Evolutionary conservation across 495 filamentous ascomycete species (phyloP), one percentile per base, ranked within the genome.

Genomic region (Astrothelium subdiscretum): DNA sequence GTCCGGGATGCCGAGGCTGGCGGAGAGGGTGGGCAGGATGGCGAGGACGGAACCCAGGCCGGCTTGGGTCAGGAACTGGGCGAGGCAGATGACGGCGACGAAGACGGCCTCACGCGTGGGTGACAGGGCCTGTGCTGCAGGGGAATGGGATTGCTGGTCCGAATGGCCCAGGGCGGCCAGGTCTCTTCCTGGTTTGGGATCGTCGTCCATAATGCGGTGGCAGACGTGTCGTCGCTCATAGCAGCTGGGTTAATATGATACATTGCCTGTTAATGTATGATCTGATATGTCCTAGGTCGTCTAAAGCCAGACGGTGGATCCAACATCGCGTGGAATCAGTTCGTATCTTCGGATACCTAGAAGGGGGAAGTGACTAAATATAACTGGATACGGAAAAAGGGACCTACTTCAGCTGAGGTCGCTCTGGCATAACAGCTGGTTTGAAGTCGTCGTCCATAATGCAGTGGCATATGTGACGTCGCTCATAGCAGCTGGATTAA

Each of bases 61-160:
- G 42, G 59, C 59, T 24, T 66, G 64, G 4, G 64, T 66, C 18
- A 38, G 4, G 61, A 66, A 63, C 32, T 66, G 64, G 12, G 64
- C 51, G 13, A 66, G 61, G 58, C 38, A 54, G 60, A 66, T 61
- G 61, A 66, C 51, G 40, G 31, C 61, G 4, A 66, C 42, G 26
- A 66, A 51, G 4, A 66, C 31, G 11, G 63, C 24, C 35, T 66
- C 64, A 8, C 64, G 60, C 22, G 48, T 24, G 12, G 48, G 48
- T 12, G 48, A 54, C 6, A 54, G 48, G 20, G n/a, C 2, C 3
- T 4, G 48, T 54, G 48, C 48, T 54, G 48, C 48, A 1, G 48
- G 48, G 29, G 48, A 24, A 20, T 8, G 48, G n/a, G 48, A 54
- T 54, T 26, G 22, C 48, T 27, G 48, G 48, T 26, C 48, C 3